Base-by-base conservation (phyloP, 768 basidiomycete species). In the Sporobolomyces phaffii region DNA sequence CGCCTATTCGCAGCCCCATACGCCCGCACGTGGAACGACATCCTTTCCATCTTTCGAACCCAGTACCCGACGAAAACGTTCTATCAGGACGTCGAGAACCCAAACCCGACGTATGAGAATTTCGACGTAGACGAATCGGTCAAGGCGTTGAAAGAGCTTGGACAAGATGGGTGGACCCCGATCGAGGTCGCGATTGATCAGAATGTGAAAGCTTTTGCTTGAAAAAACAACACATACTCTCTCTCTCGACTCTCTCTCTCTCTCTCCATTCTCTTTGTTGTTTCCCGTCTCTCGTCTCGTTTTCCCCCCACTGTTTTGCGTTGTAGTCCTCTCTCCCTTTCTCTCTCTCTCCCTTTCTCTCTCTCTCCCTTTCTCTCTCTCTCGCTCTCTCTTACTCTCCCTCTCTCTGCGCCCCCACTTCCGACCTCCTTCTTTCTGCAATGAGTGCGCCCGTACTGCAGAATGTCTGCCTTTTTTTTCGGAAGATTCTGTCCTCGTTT, bases 31-130 rank as follows among this genome's bases (percentile, higher is more conserved):
- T 58, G 56, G 56, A 58, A 45, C 43, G 29, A 45, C 5, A 45
- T 58, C 43, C 56, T 58, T 29, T 24, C 41, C 2, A 58, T 58
- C 43, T 58, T 58, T 31, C 56, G 56, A 43, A n/a, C 10, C 29
- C 29, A 44, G 22, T 58, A 58, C 56, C 56, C 43, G 22, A 45
- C 13, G 6, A 58, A 45, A 31, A 4, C 26, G 10, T 58, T 58
- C 56, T 14, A 13, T n/a, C 18, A 44, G 20, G 43, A 58, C 43
- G 24, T 43, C 40, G 24, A 29, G 56, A 31, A 58, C 11, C 28
- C 40, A 10, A 3, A 22, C 7, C 28, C 41, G 5, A 20, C 18
- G 10, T 58, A 31, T 20, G 29, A 33, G 20, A 47, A 31, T 22
- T 58, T 33, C 43, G 56, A 58, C n/a, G 8, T 22, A 13, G 29